Evolutionary conservation across 129 eudicot genomes (phyloP), one percentile per base, ranked within the genome.

Genomic region (Ambrosia trifida): DNA sequence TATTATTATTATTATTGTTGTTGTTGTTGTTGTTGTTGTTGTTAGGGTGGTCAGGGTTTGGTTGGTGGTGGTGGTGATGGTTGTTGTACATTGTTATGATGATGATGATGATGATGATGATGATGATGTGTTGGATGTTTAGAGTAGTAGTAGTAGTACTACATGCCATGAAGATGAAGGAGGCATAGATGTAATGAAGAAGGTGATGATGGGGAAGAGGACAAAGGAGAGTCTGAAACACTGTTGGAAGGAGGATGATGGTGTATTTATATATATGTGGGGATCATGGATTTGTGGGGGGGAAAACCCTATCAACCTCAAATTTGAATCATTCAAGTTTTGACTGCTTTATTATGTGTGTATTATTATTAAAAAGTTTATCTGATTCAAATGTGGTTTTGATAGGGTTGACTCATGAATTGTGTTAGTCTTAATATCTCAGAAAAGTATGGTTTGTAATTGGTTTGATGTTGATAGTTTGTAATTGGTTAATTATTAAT

Each of bases 161-260:
- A 69, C 72, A 71, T 70, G 77, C 82, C 82, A 70, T 78, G 76
- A 78, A 70, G 33, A 36, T 68, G 64, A 68, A 68, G 49, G 69
- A 41, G 71, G 71, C 82, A 78, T 78, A 78, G 44, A 10, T 40
- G 44, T 40, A 51, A 60, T 72, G 69, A 44, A 66, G 51, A 49
- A 61, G 71, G 40, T 13, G 65, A n/a, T 8, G 40, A 36, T 10
- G 49, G 14, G 4, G 54, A 43, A 31, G 73, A 70, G 32, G 82
- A 78, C 82, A 78, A 63, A 78, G 14, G 71, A 41, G 19, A 36
- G 70, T 59, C 72, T 77, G 81, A 61, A 69, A n/a, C 76, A 77
- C 72, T 77, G 76, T 77, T 77, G 24, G 41, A 62, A 45, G 57
- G 82, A 70, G 44, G 82, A 78, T 78, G 77, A 78, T 76, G 77